These are phyloP conservation scores for Gillenia trifoliata DNA, from an alignment of 306 rosid genomes.

Conservation along the genomic window DNA sequence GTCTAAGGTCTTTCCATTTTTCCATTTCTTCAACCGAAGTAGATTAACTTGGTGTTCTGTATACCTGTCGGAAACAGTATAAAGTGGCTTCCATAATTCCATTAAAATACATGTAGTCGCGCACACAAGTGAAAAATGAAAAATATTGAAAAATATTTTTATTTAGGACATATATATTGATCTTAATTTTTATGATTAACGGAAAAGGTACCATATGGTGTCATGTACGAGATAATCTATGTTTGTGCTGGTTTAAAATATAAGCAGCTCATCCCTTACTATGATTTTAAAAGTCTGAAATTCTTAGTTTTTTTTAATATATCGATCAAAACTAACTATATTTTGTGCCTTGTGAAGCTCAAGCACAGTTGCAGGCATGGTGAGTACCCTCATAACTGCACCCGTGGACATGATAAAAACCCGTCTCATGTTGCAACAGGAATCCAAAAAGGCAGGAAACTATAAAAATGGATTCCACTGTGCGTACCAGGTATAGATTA, in stretches of 20 bases:
- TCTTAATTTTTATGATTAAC: not conserved
- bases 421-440: conserved; percentile 92
- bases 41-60: conserved; percentile 7
- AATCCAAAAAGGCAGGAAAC: conserved; percentile 40
- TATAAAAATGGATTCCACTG: conserved; percentile 83
- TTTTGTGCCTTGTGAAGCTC: conserved; percentile 53
- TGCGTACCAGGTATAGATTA: conserved; percentile 60
- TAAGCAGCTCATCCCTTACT: too few species aligned
- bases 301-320: conserved; percentile 9
- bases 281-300: not conserved
- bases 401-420: conserved; percentile 95
- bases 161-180: not conserved
- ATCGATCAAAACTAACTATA: conserved; percentile 22
- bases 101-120: not conserved
- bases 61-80: not conserved
- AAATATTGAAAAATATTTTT: not conserved
- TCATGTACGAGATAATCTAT: not conserved
- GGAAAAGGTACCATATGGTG: not conserved
- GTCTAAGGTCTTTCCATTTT: not conserved
- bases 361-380: conserved; percentile 67
- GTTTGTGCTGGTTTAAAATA: too few species aligned
- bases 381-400: conserved; percentile 77
- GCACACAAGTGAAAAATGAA: not conserved
- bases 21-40: conserved; percentile 13
- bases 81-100: not conserved